A percentile compares a stretch with the other conserved stretches of the same genome.
Conservation (phyloP, 345 rosid species). For the Nasturtium officinale region DNA sequence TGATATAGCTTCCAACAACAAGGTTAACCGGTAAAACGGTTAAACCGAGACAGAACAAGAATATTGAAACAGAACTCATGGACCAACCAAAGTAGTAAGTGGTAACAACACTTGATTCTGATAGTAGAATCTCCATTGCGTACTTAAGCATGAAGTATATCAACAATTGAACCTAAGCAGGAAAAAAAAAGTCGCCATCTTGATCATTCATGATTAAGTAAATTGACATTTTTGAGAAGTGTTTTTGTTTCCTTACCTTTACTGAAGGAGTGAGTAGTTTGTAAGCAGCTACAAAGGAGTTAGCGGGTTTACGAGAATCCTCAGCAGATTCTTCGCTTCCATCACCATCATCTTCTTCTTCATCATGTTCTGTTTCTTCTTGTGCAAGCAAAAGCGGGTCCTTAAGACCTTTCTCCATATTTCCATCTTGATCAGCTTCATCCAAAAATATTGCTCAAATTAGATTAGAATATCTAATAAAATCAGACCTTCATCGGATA, state of each 20-base stretch:
- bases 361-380: conserved; percentile 50
- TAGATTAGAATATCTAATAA: not conserved
- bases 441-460: conserved; percentile 24
- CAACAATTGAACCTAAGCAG: conserved; percentile 75
- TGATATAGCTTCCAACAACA: conserved; percentile 84
- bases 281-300: conserved; percentile 72
- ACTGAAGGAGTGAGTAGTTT: conserved; percentile 91
- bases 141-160: conserved; percentile 97
- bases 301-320: conserved; percentile 66
- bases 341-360: conserved; percentile 58
- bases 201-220: conserved; percentile 5
- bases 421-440: conserved; percentile 50
- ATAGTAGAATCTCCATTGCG: conserved; percentile 85
- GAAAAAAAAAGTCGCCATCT: not conserved
- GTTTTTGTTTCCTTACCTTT: conserved; percentile 48
- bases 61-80: conserved; percentile 74
- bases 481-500: not conserved
- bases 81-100: conserved; percentile 84
- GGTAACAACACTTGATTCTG: conserved; percentile 93
- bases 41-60: conserved; percentile 85
- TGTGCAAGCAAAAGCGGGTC: conserved; percentile 61
- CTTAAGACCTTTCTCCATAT: conserved; percentile 67
- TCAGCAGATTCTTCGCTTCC: conserved; percentile 69
- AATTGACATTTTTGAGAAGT: not conserved
- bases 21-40: conserved; percentile 94